These are phyloP conservation scores for Leccinum ponderosum DNA, from an alignment of 1,284 basidiomycete genomes.

Conservation along the genomic window DNA sequence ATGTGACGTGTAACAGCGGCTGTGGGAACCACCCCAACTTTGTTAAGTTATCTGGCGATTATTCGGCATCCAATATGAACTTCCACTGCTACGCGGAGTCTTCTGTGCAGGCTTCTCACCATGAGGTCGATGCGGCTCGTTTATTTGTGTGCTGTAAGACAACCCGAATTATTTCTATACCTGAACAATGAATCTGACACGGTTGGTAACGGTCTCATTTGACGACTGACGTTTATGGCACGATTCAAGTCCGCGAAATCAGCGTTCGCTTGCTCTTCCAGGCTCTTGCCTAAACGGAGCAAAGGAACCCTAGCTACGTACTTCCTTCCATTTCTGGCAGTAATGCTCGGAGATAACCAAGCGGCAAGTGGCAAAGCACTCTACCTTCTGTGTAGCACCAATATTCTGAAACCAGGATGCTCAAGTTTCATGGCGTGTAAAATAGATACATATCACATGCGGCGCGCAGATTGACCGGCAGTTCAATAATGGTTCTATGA, in stretches of 20 bases:
- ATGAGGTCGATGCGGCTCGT: neutral
- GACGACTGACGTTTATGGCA: neutral
- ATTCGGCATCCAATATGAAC: neutral
- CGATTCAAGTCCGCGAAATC: neutral
- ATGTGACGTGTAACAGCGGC: neutral
- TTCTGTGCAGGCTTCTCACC: neutral
- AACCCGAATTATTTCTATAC: neutral
- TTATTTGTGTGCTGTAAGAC: neutral
- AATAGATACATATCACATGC: neutral
- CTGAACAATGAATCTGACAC: neutral
- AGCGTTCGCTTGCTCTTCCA: neutral
- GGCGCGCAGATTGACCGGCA: neutral
- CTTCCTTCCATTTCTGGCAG: neutral
- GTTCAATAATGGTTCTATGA: neutral
- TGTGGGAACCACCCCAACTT: neutral
- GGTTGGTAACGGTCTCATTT: neutral
- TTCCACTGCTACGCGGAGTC: neutral
- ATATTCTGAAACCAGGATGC: neutral
- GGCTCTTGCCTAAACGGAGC: neutral
- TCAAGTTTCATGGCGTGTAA: neutral
- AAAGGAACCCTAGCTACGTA: neutral
- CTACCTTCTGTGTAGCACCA: neutral
- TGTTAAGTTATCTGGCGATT: neutral
- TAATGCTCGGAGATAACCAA: neutral
- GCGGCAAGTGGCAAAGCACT: neutral